A percentile compares a stretch with the other conserved stretches of the same genome.
phyloP scores from a whole-genome alignment of 257 asterid species.

The Craterostigma plantagineum region DNA sequence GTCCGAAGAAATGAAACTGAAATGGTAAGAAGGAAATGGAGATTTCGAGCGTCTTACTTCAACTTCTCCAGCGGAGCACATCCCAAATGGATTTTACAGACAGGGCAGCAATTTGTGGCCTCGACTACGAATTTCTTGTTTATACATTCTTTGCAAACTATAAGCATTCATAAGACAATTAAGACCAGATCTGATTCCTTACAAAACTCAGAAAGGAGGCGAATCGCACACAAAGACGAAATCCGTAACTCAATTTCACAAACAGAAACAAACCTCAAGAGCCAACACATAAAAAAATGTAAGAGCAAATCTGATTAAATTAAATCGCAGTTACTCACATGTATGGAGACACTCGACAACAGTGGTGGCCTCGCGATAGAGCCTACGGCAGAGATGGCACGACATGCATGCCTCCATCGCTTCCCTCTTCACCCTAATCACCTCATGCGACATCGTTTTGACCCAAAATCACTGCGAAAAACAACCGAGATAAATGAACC shows the following conservation, averaged over 20 bases:
- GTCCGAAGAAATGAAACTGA: neutral
- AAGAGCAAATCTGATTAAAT: neutral
- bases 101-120: slow-evolving; percentile 31
- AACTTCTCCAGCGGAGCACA: slow-evolving; percentile 46
- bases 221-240: slow-evolving; percentile 10
- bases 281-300: slow-evolving; percentile 7
- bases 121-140: slow-evolving; percentile 24
- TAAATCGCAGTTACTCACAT: slow-evolving; percentile 19
- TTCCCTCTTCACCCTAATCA: slow-evolving; percentile 22
- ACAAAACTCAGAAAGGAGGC: neutral
- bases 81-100: slow-evolving; percentile 35
- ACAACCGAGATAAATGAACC: slow-evolving; percentile 8
- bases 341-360: slow-evolving; percentile 50
- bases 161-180: slow-evolving; percentile 4
- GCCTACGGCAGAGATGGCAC: slow-evolving; percentile 39
- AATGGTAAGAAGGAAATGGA: neutral
- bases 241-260: too few relatives aligned
- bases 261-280: slow-evolving; percentile 10
- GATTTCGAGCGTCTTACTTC: slow-evolving; percentile 23
- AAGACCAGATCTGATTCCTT: slow-evolving; percentile 8
- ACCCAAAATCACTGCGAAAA: slow-evolving; percentile 1
- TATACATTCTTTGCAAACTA: slow-evolving; percentile 59
- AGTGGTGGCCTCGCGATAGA: slow-evolving; percentile 43
- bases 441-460: slow-evolving; percentile 24
- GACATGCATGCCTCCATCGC: slow-evolving; percentile 48